Evolutionary conservation across 306 rosid genomes (phyloP).

Genomic region (Gastrolobium villosum): DNA sequence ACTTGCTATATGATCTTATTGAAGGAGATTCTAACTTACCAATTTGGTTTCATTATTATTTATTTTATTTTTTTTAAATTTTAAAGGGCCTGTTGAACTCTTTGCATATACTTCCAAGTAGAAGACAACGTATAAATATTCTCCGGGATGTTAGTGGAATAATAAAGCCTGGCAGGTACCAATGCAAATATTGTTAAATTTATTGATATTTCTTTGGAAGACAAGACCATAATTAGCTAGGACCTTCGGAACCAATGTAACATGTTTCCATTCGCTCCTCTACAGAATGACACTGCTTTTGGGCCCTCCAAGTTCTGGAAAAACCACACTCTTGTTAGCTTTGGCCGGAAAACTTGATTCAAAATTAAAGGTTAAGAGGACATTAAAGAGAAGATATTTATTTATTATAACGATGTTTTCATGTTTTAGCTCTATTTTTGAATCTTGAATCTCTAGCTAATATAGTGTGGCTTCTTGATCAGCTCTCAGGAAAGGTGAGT

Average conservation of each 20-base stretch:
- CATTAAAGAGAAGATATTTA: background rate
- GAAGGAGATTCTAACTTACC: background rate
- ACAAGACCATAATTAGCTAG: background rate
- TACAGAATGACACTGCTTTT: conserved; percentile 71
- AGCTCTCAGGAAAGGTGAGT: conserved; percentile 62
- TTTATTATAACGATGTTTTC: background rate
- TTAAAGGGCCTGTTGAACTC: conserved; percentile 44
- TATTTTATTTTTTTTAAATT: background rate
- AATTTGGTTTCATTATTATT: background rate
- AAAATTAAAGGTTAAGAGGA: conserved; percentile 34
- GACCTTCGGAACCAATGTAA: background rate
- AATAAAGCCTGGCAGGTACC: conserved; percentile 71
- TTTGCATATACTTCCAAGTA: conserved; percentile 38
- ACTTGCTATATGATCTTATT: background rate
- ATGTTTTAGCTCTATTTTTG: background rate
- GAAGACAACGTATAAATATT: conserved; percentile 49
- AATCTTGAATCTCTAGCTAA: conserved; percentile 1
- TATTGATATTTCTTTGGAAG: conserved; percentile 4
- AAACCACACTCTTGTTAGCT: conserved; percentile 43
- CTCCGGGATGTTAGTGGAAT: conserved; percentile 72
- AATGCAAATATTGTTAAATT: background rate
- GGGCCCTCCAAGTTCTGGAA: conserved; percentile 84
- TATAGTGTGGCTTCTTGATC: conserved; percentile 6
- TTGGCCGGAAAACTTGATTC: too few species aligned
- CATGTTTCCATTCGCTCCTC: background rate